These are phyloP conservation scores for Arthroderma sp. DNA, from an alignment of 2,329 filamentous ascomycete species.

Conservation along the genomic window DNA sequence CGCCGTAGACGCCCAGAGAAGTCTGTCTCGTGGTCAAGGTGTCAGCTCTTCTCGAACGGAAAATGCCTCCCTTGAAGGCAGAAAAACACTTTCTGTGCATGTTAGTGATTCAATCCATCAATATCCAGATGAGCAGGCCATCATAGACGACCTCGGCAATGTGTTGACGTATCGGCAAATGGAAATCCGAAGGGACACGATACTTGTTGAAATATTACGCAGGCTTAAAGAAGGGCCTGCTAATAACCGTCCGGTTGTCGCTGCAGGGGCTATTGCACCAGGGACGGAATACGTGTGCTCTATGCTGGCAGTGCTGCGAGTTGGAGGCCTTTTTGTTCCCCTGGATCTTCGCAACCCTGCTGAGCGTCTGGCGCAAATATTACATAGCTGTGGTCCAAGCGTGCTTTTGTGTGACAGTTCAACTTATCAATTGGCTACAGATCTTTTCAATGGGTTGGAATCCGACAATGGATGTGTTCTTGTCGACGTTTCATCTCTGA, in stretches of 20 bases:
- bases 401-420: slow-evolving; percentile 18
- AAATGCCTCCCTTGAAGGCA: not conserved
- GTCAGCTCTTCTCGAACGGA: not conserved
- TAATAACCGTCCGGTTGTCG: slow-evolving; percentile 10
- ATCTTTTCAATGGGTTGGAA: not conserved
- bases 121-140: slow-evolving; percentile 13
- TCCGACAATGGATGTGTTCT: not conserved
- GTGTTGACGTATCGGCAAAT: slow-evolving; percentile 27
- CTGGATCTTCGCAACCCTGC: slow-evolving; percentile 25
- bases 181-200: slow-evolving; percentile 19
- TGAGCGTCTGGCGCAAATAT: slow-evolving; percentile 20
- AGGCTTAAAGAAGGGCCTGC: not conserved
- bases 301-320: slow-evolving; percentile 23
- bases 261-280: slow-evolving; percentile 32
- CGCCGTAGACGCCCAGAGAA: not conserved
- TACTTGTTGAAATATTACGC: slow-evolving; percentile 19
- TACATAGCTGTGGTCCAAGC: slow-evolving; percentile 16
- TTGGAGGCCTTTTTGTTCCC: slow-evolving; percentile 24
- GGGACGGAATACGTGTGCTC: slow-evolving; percentile 20
- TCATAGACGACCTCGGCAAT: slow-evolving; percentile 17
- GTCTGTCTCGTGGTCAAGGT: not conserved
- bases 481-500: slow-evolving; percentile 22
- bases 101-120: slow-evolving; percentile 21
- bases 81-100: not conserved
- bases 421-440: slow-evolving; percentile 4